Evolutionary conservation across 768 basidiomycete genomes (phyloP), one percentile per base, ranked within the genome.

Genomic region (Serendipita sp.): DNA sequence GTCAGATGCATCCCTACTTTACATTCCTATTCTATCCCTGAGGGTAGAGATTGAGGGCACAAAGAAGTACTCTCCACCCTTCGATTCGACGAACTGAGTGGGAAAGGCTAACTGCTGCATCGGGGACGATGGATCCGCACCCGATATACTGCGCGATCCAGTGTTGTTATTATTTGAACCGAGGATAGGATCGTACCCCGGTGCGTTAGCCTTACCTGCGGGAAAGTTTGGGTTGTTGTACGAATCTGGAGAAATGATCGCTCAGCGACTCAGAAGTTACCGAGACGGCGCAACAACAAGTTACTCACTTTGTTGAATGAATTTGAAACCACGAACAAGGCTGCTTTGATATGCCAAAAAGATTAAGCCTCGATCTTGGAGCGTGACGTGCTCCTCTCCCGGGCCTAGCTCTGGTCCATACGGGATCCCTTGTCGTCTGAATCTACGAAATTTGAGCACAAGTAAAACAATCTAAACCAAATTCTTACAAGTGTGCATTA

Each of bases 21-120:
- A n/a, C n/a, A n/a, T n/a, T n/a, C n/a, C n/a, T n/a, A n/a, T n/a
- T n/a, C n/a, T n/a, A 51, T 62, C 48, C 16, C 44, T 28, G n/a
- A 81, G 70, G 7, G 74, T 76, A 34, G 75, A 75, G 61, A 80
- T 68, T 22, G 78, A 78, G 0, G 80, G 81, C 3, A 75, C 70
- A 69, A 80, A 81, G 69, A 80, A 81, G 67, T 80, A 80, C 66
- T 79, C 80, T 62, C 80, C 79, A 42, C 80, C 77, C 24, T 76
- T 74, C 44, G 80, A 72, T 34, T 75, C 67, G 51, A 81, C 72
- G 64, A 77, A 79, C 30, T 71, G 63, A 4, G 61, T 63, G 53
- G 11, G 11, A 17, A 72, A 50, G 0, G 67, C 41, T 17, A 68
- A 64, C 9, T 53, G 45, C 33, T 26, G 3, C n/a, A 22, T 63